Evolutionary conservation across 2,329 filamentous ascomycete genomes (phyloP).

Genomic region (Calonectria leucothoes): DNA sequence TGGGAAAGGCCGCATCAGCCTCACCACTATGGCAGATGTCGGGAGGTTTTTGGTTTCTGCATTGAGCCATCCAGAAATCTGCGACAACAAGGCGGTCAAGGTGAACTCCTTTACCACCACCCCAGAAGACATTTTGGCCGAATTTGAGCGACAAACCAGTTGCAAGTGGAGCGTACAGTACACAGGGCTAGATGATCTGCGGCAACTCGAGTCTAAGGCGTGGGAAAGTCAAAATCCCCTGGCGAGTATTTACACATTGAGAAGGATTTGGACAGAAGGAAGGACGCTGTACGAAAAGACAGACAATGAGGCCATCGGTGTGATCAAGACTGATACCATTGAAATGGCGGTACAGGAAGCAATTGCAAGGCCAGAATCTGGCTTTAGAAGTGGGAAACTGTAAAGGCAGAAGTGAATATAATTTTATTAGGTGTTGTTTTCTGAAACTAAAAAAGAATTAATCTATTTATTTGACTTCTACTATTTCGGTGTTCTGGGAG

Average conservation of each 20-base stretch:
- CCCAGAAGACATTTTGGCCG: background rate
- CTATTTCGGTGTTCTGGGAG: background rate
- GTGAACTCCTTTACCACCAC: background rate
- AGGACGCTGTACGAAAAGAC: background rate
- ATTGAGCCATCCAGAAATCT: background rate
- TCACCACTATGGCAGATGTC: background rate
- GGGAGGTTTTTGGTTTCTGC: background rate
- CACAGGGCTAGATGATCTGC: background rate
- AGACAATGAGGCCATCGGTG: background rate
- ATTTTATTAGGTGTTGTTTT: background rate
- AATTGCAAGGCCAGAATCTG: background rate
- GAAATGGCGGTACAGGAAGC: background rate
- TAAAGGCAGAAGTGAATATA: background rate
- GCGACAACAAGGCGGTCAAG: background rate
- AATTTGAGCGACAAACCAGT: background rate
- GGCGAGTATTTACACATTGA: background rate
- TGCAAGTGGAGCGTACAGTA: background rate
- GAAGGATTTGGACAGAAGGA: background rate
- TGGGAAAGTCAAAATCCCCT: background rate
- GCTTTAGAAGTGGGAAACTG: background rate
- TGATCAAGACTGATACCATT: background rate
- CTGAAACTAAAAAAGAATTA: too few relatives aligned
- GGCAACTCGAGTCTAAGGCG: background rate
- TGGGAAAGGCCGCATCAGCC: background rate
- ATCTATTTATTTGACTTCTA: background rate